Evolutionary conservation across 1,284 basidiomycete genomes (phyloP).

Genomic region (Golubevia pallescens): DNA sequence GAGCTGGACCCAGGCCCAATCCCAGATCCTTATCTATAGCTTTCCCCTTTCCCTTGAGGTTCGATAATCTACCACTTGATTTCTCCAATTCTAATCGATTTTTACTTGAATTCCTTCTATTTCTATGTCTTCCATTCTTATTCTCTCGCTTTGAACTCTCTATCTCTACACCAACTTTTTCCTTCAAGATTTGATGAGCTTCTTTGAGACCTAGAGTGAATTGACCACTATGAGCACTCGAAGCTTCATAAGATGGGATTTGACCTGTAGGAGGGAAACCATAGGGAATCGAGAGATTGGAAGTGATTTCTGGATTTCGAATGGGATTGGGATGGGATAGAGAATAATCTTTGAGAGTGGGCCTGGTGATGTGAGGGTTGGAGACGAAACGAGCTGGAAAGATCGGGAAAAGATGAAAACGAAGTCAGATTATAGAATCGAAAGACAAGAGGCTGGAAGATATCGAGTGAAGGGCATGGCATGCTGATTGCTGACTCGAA

Average conservation of each 20-base stretch:
- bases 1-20: no score
- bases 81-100: no score
- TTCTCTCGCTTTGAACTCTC: slow-evolving; percentile 6
- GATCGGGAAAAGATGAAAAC: no score
- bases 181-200: slow-evolving; percentile 32
- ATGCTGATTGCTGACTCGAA: no score
- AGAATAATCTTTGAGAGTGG: slow-evolving; percentile 30
- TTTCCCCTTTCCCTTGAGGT: no score
- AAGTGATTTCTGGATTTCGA: slow-evolving; percentile 9
- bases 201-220: slow-evolving; percentile 35
- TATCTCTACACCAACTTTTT: slow-evolving; percentile 14
- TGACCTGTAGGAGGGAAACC: slow-evolving; percentile 2
- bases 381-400: slow-evolving; percentile 22
- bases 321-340: slow-evolving; percentile 23
- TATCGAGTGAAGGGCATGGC: no score
- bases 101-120: slow-evolving; percentile 4
- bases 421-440: no score
- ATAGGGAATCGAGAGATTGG: slow-evolving; percentile 22
- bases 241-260: slow-evolving; percentile 20
- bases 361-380: slow-evolving; percentile 37
- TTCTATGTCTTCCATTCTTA: no score
- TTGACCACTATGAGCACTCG: slow-evolving; percentile 28
- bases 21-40: no score
- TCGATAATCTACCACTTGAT: no score
- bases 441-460: no score